Evolutionary conservation across 345 rosid species (phyloP).

Genomic region (Rubroshorea leprosula): DNA sequence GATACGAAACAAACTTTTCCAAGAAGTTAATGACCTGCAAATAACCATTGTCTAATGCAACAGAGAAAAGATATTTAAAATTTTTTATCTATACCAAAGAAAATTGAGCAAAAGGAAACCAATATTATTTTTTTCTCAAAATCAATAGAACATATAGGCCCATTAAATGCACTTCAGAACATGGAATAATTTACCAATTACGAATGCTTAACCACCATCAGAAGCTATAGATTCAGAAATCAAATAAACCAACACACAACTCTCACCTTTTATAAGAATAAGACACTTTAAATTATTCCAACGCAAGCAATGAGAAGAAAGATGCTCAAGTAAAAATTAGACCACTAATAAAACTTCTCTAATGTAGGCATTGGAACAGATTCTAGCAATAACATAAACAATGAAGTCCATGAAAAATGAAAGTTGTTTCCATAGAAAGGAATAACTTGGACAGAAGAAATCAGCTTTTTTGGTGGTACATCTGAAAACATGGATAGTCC

Average conservation of each 20-base stretch:
- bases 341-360: background rate
- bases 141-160: too few species aligned
- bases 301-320: background rate
- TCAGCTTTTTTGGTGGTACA: background rate
- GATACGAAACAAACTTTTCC: constrained; percentile 21
- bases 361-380: background rate
- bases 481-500: too few species aligned
- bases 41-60: too few species aligned
- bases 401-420: background rate
- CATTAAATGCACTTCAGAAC: background rate
- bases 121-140: background rate
- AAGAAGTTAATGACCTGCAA: too few species aligned
- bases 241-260: constrained; percentile 14
- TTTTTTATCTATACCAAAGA: too few species aligned
- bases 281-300: background rate
- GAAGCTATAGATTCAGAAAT: constrained; percentile 5
- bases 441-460: background rate
- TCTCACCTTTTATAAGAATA: constrained; percentile 2
- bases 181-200: constrained; percentile 1
- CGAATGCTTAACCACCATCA: constrained; percentile 6
- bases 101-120: too few species aligned
- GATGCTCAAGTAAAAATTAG: background rate
- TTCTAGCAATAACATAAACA: background rate
- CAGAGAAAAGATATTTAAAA: too few species aligned
- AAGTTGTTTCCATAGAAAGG: background rate